Conservation (phyloP, 345 rosid species). For the Eucalyptus urophylla region DNA sequence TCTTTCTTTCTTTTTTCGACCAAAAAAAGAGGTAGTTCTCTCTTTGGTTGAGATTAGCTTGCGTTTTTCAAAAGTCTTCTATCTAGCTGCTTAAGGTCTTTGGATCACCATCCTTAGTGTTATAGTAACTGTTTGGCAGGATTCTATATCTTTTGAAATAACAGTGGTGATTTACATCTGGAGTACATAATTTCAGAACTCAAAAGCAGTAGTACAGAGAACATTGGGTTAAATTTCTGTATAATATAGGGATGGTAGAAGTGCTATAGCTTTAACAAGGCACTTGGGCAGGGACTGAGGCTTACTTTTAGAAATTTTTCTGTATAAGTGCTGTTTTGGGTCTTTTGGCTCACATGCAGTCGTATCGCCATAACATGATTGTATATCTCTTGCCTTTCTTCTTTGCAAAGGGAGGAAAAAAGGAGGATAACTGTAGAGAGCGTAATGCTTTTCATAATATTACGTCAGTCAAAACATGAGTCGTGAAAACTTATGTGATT, state of each 20-base stretch:
- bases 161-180: background rate
- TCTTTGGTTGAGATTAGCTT: background rate
- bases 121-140: background rate
- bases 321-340: background rate
- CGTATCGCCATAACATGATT: background rate
- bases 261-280: background rate
- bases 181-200: background rate
- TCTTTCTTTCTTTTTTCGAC: background rate
- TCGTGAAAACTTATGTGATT: background rate
- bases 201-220: background rate
- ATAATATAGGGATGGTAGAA: background rate
- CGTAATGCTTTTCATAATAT: background rate
- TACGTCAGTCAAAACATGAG: background rate
- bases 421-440: background rate
- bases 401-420: background rate
- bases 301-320: background rate
- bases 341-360: background rate
- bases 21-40: background rate
- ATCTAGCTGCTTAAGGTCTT: background rate
- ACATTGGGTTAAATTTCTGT: background rate
- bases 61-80: background rate
- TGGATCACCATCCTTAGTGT: background rate
- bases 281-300: background rate
- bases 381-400: background rate
- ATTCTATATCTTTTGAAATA: background rate